Percentiles rank a stretch among this genome's conserved stretches.
These are phyloP conservation scores for Halenospora varia DNA, from an alignment of 495 filamentous ascomycete genomes.

Conservation along the genomic window DNA sequence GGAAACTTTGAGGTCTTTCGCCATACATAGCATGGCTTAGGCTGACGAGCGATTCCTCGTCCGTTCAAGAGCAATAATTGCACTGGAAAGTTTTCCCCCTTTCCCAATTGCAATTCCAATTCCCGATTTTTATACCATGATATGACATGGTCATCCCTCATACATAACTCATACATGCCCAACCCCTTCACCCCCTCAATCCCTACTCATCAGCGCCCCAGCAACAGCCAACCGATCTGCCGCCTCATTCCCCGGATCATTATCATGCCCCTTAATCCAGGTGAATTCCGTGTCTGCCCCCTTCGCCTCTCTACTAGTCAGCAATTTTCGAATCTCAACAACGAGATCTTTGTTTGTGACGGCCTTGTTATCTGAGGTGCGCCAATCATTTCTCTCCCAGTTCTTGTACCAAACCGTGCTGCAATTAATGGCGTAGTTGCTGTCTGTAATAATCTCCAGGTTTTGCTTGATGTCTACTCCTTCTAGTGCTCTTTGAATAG, in stretches of 20 bases:
- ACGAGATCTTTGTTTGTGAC: slow-evolving; percentile 88
- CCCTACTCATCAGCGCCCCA: too few species aligned
- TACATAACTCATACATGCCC: too few species aligned
- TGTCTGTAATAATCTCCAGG: slow-evolving; percentile 75
- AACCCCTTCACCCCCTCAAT: too few species aligned
- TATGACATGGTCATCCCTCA: too few species aligned
- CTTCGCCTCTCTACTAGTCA: slow-evolving; percentile 62
- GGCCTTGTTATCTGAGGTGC: slow-evolving; percentile 57
- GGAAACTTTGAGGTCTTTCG: too few species aligned
- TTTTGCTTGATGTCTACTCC: slow-evolving; percentile 54
- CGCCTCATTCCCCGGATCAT: slow-evolving; percentile 66
- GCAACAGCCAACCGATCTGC: slow-evolving; percentile 76
- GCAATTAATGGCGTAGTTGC: slow-evolving; percentile 84
- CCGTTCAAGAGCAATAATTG: too few species aligned
- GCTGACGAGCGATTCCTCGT: too few species aligned
- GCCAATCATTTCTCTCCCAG: slow-evolving; percentile 81
- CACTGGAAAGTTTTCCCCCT: too few species aligned
- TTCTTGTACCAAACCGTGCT: slow-evolving; percentile 78
- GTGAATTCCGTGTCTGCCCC: slow-evolving; percentile 65
- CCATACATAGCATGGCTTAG: too few species aligned
- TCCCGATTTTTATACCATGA: too few species aligned
- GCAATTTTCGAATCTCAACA: slow-evolving; percentile 61
- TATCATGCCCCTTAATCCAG: slow-evolving; percentile 83
- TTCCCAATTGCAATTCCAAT: too few species aligned
- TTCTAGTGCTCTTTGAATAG: slow-evolving; percentile 79